Conservation (phyloP, 2,329 filamentous ascomycete species). For the Neonectria magnoliae region DNA sequence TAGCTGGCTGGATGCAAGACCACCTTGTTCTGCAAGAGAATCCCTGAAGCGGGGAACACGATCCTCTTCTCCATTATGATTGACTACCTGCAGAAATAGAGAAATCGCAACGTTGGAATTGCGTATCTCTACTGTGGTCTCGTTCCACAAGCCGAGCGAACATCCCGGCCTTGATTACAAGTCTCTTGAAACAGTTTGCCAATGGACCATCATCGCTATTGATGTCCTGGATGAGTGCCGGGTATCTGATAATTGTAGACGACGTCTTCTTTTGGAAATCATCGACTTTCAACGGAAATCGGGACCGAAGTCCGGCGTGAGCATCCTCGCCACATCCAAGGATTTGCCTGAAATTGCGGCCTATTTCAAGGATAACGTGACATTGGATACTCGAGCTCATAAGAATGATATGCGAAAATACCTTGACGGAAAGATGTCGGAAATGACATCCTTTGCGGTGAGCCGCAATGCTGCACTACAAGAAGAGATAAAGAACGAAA, state of each 20-base stretch:
- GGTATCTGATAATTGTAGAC: neutral
- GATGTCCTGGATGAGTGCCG: slow-evolving; percentile 43
- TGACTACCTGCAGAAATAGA: neutral
- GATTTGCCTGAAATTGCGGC: slow-evolving; percentile 23
- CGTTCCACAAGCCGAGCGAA: slow-evolving; percentile 39
- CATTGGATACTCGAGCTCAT: slow-evolving; percentile 29
- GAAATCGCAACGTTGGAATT: slow-evolving; percentile 29
- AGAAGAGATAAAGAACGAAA: slow-evolving; percentile 14
- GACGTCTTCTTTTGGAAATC: slow-evolving; percentile 5
- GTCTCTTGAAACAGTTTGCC: slow-evolving; percentile 47
- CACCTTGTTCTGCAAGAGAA: slow-evolving; percentile 48
- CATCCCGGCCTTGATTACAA: slow-evolving; percentile 36
- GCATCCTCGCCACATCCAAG: slow-evolving; percentile 39
- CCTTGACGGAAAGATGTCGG: neutral
- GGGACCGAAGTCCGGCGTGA: neutral
- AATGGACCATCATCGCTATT: slow-evolving; percentile 28
- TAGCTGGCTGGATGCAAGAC: neutral
- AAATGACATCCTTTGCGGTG: neutral
- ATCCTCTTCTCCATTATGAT: neutral
- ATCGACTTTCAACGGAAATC: slow-evolving; percentile 5
- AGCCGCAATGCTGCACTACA: neutral
- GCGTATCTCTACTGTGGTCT: slow-evolving; percentile 49
- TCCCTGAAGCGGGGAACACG: neutral
- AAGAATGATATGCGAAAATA: slow-evolving; percentile 28
- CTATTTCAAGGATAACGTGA: neutral